Conservation (phyloP, 306 rosid genomes). For the Cucurbita pepo region DNA sequence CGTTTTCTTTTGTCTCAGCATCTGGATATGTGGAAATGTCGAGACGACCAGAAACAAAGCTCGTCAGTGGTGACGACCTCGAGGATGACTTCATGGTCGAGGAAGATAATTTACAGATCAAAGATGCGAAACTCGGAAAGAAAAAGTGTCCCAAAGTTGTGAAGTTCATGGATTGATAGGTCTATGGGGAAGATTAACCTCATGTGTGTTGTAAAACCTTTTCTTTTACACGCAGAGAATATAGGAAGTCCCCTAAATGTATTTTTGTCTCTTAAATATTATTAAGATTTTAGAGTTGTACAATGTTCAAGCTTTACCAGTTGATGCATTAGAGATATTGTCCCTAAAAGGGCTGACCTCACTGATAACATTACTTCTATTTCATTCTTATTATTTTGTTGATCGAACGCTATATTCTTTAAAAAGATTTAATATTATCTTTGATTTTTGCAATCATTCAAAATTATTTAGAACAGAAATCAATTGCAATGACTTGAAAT, state of each 20-base stretch:
- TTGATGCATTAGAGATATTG: not conserved
- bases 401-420: too few relatives aligned
- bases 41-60: slow-evolving; percentile 32
- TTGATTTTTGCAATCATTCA: too few relatives aligned
- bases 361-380: too few relatives aligned
- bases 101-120: slow-evolving; percentile 17
- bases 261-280: not conserved
- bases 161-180: slow-evolving; percentile 28
- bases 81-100: slow-evolving; percentile 60
- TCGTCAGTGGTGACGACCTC: slow-evolving; percentile 75
- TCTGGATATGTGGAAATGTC: slow-evolving; percentile 22
- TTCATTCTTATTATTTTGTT: too few relatives aligned
- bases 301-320: not conserved
- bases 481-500: too few relatives aligned
- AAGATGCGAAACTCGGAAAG: slow-evolving; percentile 33
- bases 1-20: slow-evolving; percentile 25
- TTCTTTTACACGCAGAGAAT: not conserved
- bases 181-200: not conserved
- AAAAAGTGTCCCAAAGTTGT: slow-evolving; percentile 63
- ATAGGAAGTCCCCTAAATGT: not conserved
- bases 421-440: too few relatives aligned
- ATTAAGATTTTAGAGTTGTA: not conserved
- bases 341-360: not conserved
- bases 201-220: not conserved
- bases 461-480: too few relatives aligned